Conservation (phyloP, 2,329 filamentous ascomycete genomes). For the Xylaria hypoxylon region DNA sequence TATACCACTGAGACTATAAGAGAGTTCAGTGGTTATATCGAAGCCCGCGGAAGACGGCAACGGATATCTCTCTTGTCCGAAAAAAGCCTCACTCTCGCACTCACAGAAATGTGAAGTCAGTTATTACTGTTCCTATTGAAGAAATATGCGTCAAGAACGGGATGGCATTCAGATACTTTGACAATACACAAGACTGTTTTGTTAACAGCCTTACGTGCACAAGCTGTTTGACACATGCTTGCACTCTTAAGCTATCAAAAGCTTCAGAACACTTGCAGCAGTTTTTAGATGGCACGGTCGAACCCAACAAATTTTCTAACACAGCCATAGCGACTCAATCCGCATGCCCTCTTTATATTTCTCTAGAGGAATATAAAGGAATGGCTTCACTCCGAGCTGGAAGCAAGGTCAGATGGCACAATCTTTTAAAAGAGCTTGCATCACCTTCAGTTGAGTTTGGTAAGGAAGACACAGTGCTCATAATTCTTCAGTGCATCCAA, state of each 20-base stretch:
- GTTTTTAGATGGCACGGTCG: constrained; percentile 53
- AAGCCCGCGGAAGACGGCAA: background rate
- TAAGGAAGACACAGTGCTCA: constrained; percentile 58
- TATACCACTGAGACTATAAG: too few species aligned
- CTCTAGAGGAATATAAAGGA: constrained; percentile 65
- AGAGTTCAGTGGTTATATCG: too few species aligned
- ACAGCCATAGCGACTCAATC: constrained; percentile 62
- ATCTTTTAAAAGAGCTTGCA: constrained; percentile 64
- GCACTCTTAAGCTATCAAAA: constrained; percentile 56
- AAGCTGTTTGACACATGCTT: constrained; percentile 47
- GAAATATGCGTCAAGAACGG: too few species aligned
- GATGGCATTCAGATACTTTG: too few species aligned
- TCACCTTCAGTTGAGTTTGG: constrained; percentile 63
- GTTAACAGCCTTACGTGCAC: constrained; percentile 25
- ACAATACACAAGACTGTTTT: constrained; percentile 25
- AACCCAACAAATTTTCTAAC: constrained; percentile 57
- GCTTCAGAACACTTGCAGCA: constrained; percentile 51
- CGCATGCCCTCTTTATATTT: constrained; percentile 60
- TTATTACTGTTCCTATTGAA: constrained; percentile 34
- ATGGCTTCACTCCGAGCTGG: constrained; percentile 64
- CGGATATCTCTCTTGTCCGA: too few species aligned
- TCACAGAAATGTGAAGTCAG: too few species aligned
- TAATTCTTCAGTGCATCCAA: constrained; percentile 62
- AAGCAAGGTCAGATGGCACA: constrained; percentile 64
- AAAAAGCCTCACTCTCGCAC: too few species aligned